Evolutionary conservation across 2,329 filamentous ascomycete genomes (phyloP).

Genomic region (Peltaster fructicola): DNA sequence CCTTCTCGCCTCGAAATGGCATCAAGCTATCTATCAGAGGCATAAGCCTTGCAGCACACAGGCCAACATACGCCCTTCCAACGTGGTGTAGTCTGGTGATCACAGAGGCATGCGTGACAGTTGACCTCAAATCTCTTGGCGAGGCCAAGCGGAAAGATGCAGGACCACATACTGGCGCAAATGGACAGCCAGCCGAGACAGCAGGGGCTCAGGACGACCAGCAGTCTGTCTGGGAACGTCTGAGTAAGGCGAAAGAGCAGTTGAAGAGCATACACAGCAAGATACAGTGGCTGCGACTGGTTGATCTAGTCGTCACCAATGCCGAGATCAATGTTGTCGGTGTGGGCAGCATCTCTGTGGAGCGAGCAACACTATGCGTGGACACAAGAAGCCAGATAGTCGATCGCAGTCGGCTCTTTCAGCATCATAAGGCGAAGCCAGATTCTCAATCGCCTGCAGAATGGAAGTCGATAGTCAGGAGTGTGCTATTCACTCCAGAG

Average conservation of each 20-base stretch:
- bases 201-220: conserved; percentile 14
- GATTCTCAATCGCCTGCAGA: conserved; percentile 62
- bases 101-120: conserved; percentile 65
- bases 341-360: conserved; percentile 71
- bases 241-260: conserved; percentile 64
- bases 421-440: conserved; percentile 51
- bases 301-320: conserved; percentile 74
- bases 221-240: conserved; percentile 57
- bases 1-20: conserved; percentile 78
- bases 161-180: conserved; percentile 3
- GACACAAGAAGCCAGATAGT: conserved; percentile 86
- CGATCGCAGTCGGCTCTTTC: conserved; percentile 75
- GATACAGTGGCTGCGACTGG: conserved; percentile 73
- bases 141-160: conserved; percentile 8
- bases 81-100: conserved; percentile 89
- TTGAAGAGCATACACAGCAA: conserved; percentile 75
- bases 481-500: conserved; percentile 74
- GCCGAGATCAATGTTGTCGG: conserved; percentile 60
- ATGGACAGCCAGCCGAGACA: conserved; percentile 5
- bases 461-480: conserved; percentile 78
- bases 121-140: conserved; percentile 54
- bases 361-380: conserved; percentile 67
- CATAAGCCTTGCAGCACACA: conserved; percentile 72
- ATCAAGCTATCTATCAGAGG: conserved; percentile 78
- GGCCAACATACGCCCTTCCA: conserved; percentile 89